These are phyloP conservation scores for Sarocladium strictum DNA, from an alignment of 2,329 filamentous ascomycete genomes.

Conservation along the genomic window DNA sequence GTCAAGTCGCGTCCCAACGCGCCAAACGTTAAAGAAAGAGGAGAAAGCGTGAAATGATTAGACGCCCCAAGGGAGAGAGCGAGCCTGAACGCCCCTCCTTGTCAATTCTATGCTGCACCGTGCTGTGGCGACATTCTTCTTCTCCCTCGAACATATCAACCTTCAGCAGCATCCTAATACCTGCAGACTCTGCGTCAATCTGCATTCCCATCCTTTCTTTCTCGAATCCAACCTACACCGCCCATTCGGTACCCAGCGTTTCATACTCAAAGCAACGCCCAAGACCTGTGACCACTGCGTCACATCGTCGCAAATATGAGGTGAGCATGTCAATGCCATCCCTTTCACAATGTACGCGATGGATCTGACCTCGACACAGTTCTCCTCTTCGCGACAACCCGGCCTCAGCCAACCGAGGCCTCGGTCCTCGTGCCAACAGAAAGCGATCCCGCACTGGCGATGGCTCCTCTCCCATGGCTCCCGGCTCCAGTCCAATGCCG, in stretches of 20 bases:
- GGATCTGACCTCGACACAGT: conserved; percentile 38
- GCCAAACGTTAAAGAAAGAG: neutral
- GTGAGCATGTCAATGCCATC: conserved; percentile 16
- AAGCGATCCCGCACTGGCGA: conserved; percentile 50
- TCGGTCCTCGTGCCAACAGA: conserved; percentile 43
- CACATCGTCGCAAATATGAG: conserved; percentile 21
- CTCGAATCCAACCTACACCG: conserved; percentile 7
- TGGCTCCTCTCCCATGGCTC: conserved; percentile 45
- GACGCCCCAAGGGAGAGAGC: neutral
- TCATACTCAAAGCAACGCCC: neutral
- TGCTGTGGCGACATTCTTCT: neutral
- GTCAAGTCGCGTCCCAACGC: conserved; percentile 16
- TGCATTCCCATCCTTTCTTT: conserved; percentile 5
- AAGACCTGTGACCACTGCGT: neutral
- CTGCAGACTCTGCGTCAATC: neutral
- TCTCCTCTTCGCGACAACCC: conserved; percentile 78
- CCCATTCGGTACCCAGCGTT: neutral
- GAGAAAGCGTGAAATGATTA: conserved; percentile 9
- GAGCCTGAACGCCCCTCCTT: conserved; percentile 6
- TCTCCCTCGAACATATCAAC: conserved; percentile 1
- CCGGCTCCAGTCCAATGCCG: conserved; percentile 57
- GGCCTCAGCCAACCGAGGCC: conserved; percentile 76
- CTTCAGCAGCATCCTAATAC: neutral
- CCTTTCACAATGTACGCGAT: neutral
- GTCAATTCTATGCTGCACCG: neutral